Conservation (phyloP, 208 protist genomes). For the Wallacemonas sp. region DNA sequence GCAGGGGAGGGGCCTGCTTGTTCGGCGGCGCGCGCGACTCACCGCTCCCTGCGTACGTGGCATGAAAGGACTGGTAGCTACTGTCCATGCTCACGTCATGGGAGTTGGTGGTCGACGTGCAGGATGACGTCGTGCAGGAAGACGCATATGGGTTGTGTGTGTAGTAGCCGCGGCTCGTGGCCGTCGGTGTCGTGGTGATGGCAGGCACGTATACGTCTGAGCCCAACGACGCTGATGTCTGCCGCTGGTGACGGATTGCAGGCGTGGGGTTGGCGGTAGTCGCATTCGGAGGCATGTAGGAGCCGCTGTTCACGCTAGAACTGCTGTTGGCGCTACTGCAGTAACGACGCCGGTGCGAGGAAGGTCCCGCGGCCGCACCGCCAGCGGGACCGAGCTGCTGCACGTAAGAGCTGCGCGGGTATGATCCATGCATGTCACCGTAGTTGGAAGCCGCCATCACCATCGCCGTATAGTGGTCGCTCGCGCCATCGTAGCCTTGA, state of each 20-base stretch:
- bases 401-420: slow-evolving; percentile 1
- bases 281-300: background rate
- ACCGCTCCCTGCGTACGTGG: slow-evolving; percentile 4
- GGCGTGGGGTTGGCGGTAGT: background rate
- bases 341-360: slow-evolving; percentile 19
- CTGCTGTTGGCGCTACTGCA: slow-evolving; percentile 14
- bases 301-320: background rate
- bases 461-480: slow-evolving; percentile 57
- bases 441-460: slow-evolving; percentile 47
- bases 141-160: slow-evolving; percentile 82
- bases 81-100: slow-evolving; percentile 28
- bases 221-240: background rate
- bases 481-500: background rate
- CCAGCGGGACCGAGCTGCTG: background rate
- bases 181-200: background rate
- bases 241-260: background rate
- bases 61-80: slow-evolving; percentile 20
- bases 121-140: slow-evolving; percentile 7
- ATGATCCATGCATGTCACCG: slow-evolving; percentile 6
- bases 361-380: slow-evolving; percentile 1
- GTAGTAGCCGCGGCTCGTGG: slow-evolving; percentile 26
- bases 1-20: background rate
- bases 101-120: slow-evolving; percentile 11
- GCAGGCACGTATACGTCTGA: background rate
- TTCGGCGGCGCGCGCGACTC: background rate